Percentiles rank a stretch among this genome's conserved stretches.
phyloP scores from a whole-genome alignment of 2,329 filamentous ascomycete species.

The Xylaria sp. region DNA sequence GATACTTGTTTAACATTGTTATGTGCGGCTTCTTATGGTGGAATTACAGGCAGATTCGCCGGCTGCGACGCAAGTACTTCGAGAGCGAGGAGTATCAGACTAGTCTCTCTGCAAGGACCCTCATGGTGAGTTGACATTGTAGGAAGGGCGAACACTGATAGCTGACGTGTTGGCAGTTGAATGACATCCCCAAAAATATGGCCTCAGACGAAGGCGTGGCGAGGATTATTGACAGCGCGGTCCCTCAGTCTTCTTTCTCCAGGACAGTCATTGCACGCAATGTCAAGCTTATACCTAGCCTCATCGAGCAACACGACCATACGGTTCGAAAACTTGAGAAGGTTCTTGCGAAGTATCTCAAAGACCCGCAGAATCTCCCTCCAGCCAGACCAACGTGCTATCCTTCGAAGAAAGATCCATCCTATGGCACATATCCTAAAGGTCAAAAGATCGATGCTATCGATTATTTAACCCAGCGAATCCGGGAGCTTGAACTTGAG shows the following conservation, averaged over 20 bases:
- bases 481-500: constrained; percentile 82
- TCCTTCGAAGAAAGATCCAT: constrained; percentile 81
- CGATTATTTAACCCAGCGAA: constrained; percentile 88
- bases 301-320: constrained; percentile 86
- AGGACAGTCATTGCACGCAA: constrained; percentile 81
- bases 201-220: constrained; percentile 88
- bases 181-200: constrained; percentile 81
- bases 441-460: constrained; percentile 91
- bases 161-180: constrained; percentile 68
- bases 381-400: constrained; percentile 79
- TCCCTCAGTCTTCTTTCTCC: constrained; percentile 70
- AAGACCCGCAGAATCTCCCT: constrained; percentile 84
- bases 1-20: constrained; percentile 76
- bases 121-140: constrained; percentile 63
- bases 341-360: constrained; percentile 88
- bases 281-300: constrained; percentile 85
- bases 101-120: constrained; percentile 80
- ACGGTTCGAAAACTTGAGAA: constrained; percentile 84
- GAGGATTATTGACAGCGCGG: constrained; percentile 82
- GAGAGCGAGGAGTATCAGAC: constrained; percentile 87
- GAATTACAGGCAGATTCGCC: constrained; percentile 82
- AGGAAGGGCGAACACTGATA: background rate
- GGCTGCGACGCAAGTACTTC: constrained; percentile 81
- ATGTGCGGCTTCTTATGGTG: constrained; percentile 87
- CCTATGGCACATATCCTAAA: constrained; percentile 68